These are phyloP conservation scores for Botrytis porri DNA, from an alignment of 2,329 filamentous ascomycete genomes.

Conservation along the genomic window DNA sequence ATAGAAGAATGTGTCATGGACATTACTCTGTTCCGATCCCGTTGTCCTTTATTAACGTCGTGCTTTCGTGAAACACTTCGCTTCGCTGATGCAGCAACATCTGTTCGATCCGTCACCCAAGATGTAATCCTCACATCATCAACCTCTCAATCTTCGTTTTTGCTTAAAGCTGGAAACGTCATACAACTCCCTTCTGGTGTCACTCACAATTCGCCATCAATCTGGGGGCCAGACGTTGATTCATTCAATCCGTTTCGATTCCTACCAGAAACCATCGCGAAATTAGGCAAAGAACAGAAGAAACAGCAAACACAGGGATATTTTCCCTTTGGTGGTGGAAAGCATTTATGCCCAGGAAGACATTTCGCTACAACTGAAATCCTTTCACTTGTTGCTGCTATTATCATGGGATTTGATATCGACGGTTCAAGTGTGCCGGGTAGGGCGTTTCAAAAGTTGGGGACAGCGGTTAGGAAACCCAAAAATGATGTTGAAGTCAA, in stretches of 20 bases:
- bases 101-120: slow-evolving; percentile 42
- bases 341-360: slow-evolving; percentile 42
- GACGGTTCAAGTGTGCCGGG: slow-evolving; percentile 24
- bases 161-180: slow-evolving; percentile 44
- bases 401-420: slow-evolving; percentile 37
- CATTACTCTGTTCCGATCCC: slow-evolving; percentile 37
- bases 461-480: slow-evolving; percentile 32
- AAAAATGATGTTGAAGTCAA: slow-evolving; percentile 27
- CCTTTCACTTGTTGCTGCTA: slow-evolving; percentile 38
- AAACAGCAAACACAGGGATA: slow-evolving; percentile 35
- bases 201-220: slow-evolving; percentile 42
- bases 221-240: slow-evolving; percentile 46
- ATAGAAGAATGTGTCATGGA: slow-evolving; percentile 26
- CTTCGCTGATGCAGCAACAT: slow-evolving; percentile 41
- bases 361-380: slow-evolving; percentile 44
- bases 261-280: slow-evolving; percentile 30
- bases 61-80: slow-evolving; percentile 48
- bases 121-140: slow-evolving; percentile 43
- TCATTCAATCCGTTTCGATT: slow-evolving; percentile 46
- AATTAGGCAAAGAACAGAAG: slow-evolving; percentile 23
- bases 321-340: slow-evolving; percentile 43
- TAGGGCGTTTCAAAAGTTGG: slow-evolving; percentile 28
- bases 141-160: slow-evolving; percentile 37
- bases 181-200: slow-evolving; percentile 46
- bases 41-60: slow-evolving; percentile 45